Evolutionary conservation across 768 basidiomycete genomes (phyloP), one percentile per base, ranked within the genome.

Genomic region (Hypholoma sublateritium): DNA sequence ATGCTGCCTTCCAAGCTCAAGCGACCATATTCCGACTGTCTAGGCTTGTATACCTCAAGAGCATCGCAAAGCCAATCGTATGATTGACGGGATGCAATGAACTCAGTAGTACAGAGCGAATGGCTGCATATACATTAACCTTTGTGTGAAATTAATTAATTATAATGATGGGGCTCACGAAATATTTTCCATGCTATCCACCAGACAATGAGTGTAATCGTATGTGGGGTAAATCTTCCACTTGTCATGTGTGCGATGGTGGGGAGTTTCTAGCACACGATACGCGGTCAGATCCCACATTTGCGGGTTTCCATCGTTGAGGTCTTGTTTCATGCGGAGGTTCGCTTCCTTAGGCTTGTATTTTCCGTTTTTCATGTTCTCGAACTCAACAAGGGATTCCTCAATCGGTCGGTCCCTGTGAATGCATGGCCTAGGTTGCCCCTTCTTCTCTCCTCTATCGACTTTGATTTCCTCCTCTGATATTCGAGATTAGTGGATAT

Each of bases 271-370:
- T 52, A 98, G 80, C 14, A 98, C 93, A 24, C 97, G 88, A 70
- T 98, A 99, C 6, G 96, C 96, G 35, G 97, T 91, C 53, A 97
- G 74, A 74, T 99, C 97, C 97, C 97, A 99, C 97, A 99, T 98
- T 73, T 95, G 94, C 11, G 96, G 96, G 71, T 98, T 99, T 12
- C 90, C 89, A 58, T 93, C 91, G 45, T 84, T 79, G 24, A 98
- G 74, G 69, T 98, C 93, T 75, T 95, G 93, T 75, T 99, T 99
- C 97, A 99, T 98, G 36, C 97, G 86, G 48, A 99, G 74, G 61
- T 89, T 91, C 36, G 93, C 95, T 71, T 95, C 90, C 64, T 96
- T 95, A 51, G 94, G 94, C 51, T 85, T 80, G 72, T 96, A 98
- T 59, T 86, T 80, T 8, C 97, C 97, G 54, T 87, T 79, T 73